Percentiles rank a stretch among this genome's conserved stretches.
These are phyloP conservation scores for Arabidopsis lyrata DNA, from an alignment of 441 rosid species.

Conservation along the genomic window DNA sequence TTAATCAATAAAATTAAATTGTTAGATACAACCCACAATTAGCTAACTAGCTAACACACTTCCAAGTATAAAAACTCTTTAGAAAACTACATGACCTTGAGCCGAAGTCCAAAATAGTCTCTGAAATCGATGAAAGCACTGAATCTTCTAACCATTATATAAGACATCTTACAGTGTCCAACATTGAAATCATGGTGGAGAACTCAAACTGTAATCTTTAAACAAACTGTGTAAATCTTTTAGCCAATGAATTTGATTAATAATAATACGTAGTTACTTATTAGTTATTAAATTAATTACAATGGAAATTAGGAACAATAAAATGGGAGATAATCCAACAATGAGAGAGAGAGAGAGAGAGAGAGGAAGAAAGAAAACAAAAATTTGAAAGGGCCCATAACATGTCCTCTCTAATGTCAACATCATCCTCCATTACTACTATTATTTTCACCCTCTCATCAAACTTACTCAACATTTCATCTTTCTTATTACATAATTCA, in stretches of 20 bases:
- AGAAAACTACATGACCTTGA: not conserved
- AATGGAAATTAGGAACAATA: not conserved
- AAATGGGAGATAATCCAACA: not conserved
- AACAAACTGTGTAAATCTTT: not conserved
- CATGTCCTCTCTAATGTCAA: conserved; percentile 57
- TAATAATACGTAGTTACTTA: no score
- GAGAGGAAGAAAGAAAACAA: conserved; percentile 36
- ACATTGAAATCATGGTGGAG: not conserved
- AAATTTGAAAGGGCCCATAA: conserved; percentile 49
- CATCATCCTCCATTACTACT: conserved; percentile 56
- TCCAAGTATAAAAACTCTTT: not conserved
- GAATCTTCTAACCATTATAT: not conserved
- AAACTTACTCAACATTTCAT: conserved; percentile 44
- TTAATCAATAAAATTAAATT: not conserved
- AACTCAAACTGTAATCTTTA: not conserved
- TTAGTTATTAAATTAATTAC: not conserved
- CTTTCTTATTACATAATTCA: conserved; percentile 48
- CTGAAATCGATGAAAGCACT: not conserved
- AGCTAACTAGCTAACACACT: not conserved
- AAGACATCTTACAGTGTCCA: not conserved
- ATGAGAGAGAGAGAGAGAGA: conserved; percentile 7
- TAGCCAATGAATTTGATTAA: no score
- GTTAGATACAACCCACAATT: not conserved
- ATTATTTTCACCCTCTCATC: conserved; percentile 48
- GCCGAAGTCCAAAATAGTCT: not conserved